Conservation (phyloP, 169 alveolate genomes). For the Eimeria acervulina region DNA sequence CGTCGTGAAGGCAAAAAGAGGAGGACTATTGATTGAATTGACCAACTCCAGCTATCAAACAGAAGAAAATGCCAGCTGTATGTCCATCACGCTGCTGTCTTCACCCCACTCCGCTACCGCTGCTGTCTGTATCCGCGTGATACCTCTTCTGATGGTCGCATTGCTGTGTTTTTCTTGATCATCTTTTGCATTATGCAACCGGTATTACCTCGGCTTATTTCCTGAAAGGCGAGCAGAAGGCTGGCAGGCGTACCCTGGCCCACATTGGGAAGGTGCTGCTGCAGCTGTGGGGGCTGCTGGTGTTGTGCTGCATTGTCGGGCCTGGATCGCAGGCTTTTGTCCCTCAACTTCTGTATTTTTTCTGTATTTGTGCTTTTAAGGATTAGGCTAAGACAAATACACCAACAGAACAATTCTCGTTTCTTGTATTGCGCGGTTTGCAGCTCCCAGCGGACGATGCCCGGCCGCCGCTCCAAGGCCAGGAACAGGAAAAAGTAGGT, state of each 20-base stretch:
- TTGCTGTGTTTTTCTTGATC: background rate
- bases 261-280: constrained; percentile 36
- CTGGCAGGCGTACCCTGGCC: background rate
- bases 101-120: constrained; percentile 73
- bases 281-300: constrained; percentile 53
- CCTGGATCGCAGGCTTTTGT: constrained; percentile 11
- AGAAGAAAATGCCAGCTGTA: constrained; percentile 74
- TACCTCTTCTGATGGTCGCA: background rate
- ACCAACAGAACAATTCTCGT: background rate
- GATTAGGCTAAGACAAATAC: background rate
- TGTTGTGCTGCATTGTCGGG: constrained; percentile 18
- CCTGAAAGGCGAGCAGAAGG: constrained; percentile 11
- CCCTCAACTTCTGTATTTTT: background rate
- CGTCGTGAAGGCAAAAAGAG: constrained; percentile 53
- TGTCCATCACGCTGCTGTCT: constrained; percentile 32
- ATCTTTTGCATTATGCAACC: background rate
- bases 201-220: background rate
- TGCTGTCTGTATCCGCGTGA: constrained; percentile 48
- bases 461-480: constrained; percentile 75
- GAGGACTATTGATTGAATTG: constrained; percentile 36
- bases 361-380: background rate
- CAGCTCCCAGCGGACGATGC: constrained; percentile 79
- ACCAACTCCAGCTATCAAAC: background rate
- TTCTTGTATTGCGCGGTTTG: constrained; percentile 42
- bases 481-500: constrained; percentile 71